phyloP scores from a whole-genome alignment of 495 filamentous ascomycete species.

The Penicillium canariense region DNA sequence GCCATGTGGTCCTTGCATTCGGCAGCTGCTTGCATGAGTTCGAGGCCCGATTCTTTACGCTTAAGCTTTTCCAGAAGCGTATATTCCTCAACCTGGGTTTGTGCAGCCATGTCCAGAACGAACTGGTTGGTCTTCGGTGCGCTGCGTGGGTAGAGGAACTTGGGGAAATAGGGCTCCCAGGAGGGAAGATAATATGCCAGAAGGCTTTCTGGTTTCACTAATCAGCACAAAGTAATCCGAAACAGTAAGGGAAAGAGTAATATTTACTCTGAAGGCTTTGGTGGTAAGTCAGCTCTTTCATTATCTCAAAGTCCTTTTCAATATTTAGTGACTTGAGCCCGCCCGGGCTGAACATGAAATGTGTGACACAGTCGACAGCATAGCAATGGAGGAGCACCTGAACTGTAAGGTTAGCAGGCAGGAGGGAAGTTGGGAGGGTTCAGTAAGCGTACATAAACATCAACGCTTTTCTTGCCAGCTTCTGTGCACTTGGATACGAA shows the following conservation, averaged over 20 bases:
- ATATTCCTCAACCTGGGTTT: slow-evolving; percentile 21
- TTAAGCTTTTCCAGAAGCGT: slow-evolving; percentile 36
- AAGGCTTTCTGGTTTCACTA: slow-evolving; percentile 25
- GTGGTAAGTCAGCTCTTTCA: slow-evolving; percentile 64
- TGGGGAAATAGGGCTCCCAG: slow-evolving; percentile 27
- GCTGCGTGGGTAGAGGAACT: slow-evolving; percentile 25
- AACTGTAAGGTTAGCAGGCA: background rate
- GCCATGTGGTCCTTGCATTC: slow-evolving; percentile 52
- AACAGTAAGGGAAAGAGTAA: background rate
- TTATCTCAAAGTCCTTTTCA: slow-evolving; percentile 53
- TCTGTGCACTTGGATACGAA: slow-evolving; percentile 51
- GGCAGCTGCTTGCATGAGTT: slow-evolving; percentile 33
- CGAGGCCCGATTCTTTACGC: slow-evolving; percentile 28
- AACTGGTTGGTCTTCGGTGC: slow-evolving; percentile 34
- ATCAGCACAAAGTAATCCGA: slow-evolving; percentile 32
- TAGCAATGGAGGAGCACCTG: slow-evolving; percentile 55
- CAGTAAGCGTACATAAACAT: slow-evolving; percentile 52
- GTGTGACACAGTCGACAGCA: slow-evolving; percentile 63
- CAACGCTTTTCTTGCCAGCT: slow-evolving; percentile 41
- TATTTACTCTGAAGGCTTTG: slow-evolving; percentile 59
- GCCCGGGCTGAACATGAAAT: slow-evolving; percentile 62
- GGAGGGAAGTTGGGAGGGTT: background rate
- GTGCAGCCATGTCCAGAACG: slow-evolving; percentile 25
- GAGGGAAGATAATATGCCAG: slow-evolving; percentile 31
- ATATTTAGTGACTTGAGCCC: slow-evolving; percentile 54